Conservation (phyloP, 2,329 filamentous ascomycete genomes). For the Penicillium fuscoglaucum region DNA sequence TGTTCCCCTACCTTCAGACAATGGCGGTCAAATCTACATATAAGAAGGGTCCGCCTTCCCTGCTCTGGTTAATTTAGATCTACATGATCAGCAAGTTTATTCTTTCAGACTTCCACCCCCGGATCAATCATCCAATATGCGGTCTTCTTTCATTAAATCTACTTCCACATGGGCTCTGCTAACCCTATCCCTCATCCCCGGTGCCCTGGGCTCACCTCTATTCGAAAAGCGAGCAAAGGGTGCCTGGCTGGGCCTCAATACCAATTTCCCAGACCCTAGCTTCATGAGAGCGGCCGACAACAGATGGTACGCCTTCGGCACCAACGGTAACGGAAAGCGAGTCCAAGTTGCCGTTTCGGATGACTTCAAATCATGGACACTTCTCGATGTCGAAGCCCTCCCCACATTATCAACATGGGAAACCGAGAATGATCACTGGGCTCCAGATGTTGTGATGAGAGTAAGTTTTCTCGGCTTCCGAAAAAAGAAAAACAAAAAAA, state of each 20-base stretch:
- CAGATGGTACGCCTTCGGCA: slow-evolving; percentile 61
- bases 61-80: neutral
- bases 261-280: slow-evolving; percentile 46
- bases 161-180: slow-evolving; percentile 12
- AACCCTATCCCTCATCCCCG: slow-evolving; percentile 14
- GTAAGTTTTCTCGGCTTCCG: slow-evolving; percentile 25
- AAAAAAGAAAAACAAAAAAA: neutral
- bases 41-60: slow-evolving; percentile 11
- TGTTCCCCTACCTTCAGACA: neutral
- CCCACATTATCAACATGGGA: slow-evolving; percentile 57
- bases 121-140: slow-evolving; percentile 4
- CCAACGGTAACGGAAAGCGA: slow-evolving; percentile 51
- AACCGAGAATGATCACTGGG: slow-evolving; percentile 57
- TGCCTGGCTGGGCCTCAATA: slow-evolving; percentile 32
- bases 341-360: slow-evolving; percentile 57
- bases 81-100: neutral
- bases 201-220: slow-evolving; percentile 21
- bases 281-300: slow-evolving; percentile 51
- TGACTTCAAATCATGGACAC: slow-evolving; percentile 51
- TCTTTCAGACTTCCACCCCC: neutral
- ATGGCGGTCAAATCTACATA: slow-evolving; percentile 13
- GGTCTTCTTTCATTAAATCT: neutral
- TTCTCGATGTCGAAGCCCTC: slow-evolving; percentile 56
- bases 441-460: slow-evolving; percentile 59
- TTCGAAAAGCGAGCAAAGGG: slow-evolving; percentile 20